A percentile compares a stretch with the other conserved stretches of the same genome.
Evolutionary conservation across 169 alveolate species (phyloP).

Genomic region (Cryptosporidium tyzzeri): DNA sequence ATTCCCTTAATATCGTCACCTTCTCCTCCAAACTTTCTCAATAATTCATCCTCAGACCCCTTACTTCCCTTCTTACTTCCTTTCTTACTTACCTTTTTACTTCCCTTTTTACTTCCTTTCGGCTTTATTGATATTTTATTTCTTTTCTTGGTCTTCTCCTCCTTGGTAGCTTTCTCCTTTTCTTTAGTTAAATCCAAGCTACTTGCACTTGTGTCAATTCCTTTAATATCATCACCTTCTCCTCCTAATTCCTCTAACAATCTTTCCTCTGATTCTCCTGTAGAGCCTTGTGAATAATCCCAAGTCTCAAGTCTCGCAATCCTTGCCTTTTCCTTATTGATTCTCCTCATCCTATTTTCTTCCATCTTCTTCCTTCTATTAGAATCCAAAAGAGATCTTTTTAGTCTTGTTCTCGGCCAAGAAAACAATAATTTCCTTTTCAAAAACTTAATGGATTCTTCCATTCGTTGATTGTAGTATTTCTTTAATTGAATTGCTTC

Average conservation of each 20-base stretch:
- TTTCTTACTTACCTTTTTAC: not conserved
- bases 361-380: slow-evolving; percentile 49
- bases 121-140: not conserved
- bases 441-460: not conserved
- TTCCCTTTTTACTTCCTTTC: not conserved
- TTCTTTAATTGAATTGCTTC: not conserved
- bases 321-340: not conserved
- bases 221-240: slow-evolving; percentile 20
- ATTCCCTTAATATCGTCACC: slow-evolving; percentile 34
- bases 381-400: not conserved
- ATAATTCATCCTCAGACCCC: slow-evolving; percentile 9
- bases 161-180: not conserved
- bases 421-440: not conserved
- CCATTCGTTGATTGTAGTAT: not conserved
- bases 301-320: not conserved
- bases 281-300: not conserved
- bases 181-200: slow-evolving; percentile 26
- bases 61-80: not conserved
- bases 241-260: slow-evolving; percentile 8
- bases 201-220: slow-evolving; percentile 6
- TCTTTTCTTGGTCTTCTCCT: not conserved
- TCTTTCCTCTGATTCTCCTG: not conserved
- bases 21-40: slow-evolving; percentile 25
- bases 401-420: slow-evolving; percentile 33
- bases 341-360: slow-evolving; percentile 32